Evolutionary conservation across 371 early-diverging fungal species (phyloP).

Genomic region (Rhizomucor miehei): DNA sequence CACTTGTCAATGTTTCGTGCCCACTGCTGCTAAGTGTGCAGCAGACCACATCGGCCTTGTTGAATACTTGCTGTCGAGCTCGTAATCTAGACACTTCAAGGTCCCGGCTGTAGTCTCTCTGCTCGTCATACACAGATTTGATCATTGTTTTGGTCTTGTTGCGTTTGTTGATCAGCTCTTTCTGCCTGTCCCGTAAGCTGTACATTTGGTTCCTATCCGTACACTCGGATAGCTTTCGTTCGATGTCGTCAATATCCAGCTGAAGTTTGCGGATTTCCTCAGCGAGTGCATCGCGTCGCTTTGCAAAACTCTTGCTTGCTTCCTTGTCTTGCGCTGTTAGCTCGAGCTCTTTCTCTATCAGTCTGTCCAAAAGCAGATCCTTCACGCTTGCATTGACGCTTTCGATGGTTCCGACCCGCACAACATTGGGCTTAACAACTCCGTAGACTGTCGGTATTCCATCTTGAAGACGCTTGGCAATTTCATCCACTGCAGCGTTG

Average conservation of each 20-base stretch:
- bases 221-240: slow-evolving; percentile 38
- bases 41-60: slow-evolving; percentile 73
- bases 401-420: slow-evolving; percentile 82
- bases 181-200: slow-evolving; percentile 27
- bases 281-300: slow-evolving; percentile 22
- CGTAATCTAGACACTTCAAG: slow-evolving; percentile 52
- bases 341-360: slow-evolving; percentile 53
- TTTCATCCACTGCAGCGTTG: slow-evolving; percentile 98
- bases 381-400: slow-evolving; percentile 71
- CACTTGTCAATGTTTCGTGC: slow-evolving; percentile 72
- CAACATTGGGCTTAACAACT: slow-evolving; percentile 65
- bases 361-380: slow-evolving; percentile 68
- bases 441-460: slow-evolving; percentile 62
- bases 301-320: slow-evolving; percentile 18
- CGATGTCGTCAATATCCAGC: slow-evolving; percentile 52
- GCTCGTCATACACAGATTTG: slow-evolving; percentile 40
- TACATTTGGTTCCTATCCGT: slow-evolving; percentile 13
- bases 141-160: slow-evolving; percentile 34
- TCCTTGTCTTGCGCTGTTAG: slow-evolving; percentile 14
- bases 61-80: slow-evolving; percentile 67
- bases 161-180: slow-evolving; percentile 25
- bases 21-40: slow-evolving; percentile 88
- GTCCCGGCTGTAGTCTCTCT: slow-evolving; percentile 40
- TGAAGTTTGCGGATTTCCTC: slow-evolving; percentile 40
- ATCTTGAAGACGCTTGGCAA: slow-evolving; percentile 78